These are phyloP conservation scores for Umbellularia californica DNA, from an alignment of 164 flowering plant genomes.

Conservation along the genomic window DNA sequence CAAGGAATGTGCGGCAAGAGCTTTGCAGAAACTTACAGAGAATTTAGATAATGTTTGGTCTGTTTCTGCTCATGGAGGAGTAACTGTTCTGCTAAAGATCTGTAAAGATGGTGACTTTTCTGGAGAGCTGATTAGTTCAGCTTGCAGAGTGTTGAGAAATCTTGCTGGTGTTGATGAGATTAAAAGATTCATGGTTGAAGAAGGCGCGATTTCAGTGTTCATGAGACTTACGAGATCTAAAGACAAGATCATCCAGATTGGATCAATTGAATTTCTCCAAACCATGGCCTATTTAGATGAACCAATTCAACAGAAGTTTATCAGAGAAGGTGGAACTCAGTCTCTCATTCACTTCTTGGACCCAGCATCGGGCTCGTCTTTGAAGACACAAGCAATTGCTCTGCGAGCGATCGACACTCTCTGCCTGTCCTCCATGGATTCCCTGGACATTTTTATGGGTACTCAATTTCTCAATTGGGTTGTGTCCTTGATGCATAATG, in stretches of 20 bases:
- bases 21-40: conserved; percentile 47
- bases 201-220: conserved; percentile 51
- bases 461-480: conserved; percentile 56
- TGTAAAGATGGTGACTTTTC: conserved; percentile 31
- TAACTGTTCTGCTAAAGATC: conserved; percentile 56
- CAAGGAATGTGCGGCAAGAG: conserved; percentile 25
- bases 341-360: conserved; percentile 48
- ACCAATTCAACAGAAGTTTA: conserved; percentile 30
- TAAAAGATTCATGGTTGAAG: conserved; percentile 75
- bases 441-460: conserved; percentile 30
- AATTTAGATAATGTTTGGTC: conserved; percentile 89
- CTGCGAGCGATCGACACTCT: conserved; percentile 55
- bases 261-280: conserved; percentile 61
- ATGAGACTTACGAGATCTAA: conserved; percentile 39
- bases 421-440: conserved; percentile 40
- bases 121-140: conserved; percentile 38
- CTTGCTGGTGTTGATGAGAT: conserved; percentile 84
- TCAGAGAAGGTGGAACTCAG: conserved; percentile 59
- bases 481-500: conserved; percentile 40
- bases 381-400: conserved; percentile 50
- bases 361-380: conserved; percentile 35
- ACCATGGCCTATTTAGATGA: conserved; percentile 54
- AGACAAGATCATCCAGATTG: conserved; percentile 50
- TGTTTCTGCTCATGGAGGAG: conserved; percentile 90
- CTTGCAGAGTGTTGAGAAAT: conserved; percentile 72